Conservation (phyloP, 2,329 filamentous ascomycete species). For the Diatrype stigma region DNA sequence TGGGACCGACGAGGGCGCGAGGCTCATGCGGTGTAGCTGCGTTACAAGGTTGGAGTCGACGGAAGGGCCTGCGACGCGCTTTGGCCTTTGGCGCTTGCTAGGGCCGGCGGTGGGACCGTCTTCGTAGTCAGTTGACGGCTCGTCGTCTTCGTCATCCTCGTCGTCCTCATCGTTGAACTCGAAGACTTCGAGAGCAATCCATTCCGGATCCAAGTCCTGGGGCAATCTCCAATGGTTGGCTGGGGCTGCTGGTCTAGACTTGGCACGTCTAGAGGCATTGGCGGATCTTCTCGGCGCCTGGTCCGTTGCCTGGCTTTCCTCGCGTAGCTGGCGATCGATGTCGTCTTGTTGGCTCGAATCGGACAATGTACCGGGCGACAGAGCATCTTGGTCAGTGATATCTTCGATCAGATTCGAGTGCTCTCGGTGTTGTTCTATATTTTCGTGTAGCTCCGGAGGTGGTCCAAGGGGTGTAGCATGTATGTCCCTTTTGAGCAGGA, state of each 20-base stretch:
- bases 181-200: slow-evolving; percentile 87
- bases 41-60: slow-evolving; percentile 25
- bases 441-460: slow-evolving; percentile 15
- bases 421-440: slow-evolving; percentile 46
- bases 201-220: slow-evolving; percentile 76
- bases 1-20: slow-evolving; percentile 25
- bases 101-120: background rate
- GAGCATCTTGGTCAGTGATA: slow-evolving; percentile 4
- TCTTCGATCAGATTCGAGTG: slow-evolving; percentile 9
- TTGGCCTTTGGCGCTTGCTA: slow-evolving; percentile 6
- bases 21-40: slow-evolving; percentile 38
- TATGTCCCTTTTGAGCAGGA: slow-evolving; percentile 69
- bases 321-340: slow-evolving; percentile 42
- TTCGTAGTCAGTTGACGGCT: slow-evolving; percentile 7
- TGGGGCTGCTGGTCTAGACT: slow-evolving; percentile 1
- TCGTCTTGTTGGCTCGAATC: slow-evolving; percentile 37
- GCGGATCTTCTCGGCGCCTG: background rate
- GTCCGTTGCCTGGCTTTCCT: slow-evolving; percentile 26
- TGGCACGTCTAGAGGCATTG: slow-evolving; percentile 1
- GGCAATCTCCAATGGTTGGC: slow-evolving; percentile 56
- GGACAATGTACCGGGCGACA: slow-evolving; percentile 20
- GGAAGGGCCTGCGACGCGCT: slow-evolving; percentile 15
- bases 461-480: slow-evolving; percentile 46
- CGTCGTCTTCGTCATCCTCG: slow-evolving; percentile 17
- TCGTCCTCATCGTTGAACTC: slow-evolving; percentile 52